A percentile compares a stretch with the other conserved stretches of the same genome.
These are phyloP conservation scores for Lactarius sp. DNA, from an alignment of 768 basidiomycete genomes.

Conservation along the genomic window DNA sequence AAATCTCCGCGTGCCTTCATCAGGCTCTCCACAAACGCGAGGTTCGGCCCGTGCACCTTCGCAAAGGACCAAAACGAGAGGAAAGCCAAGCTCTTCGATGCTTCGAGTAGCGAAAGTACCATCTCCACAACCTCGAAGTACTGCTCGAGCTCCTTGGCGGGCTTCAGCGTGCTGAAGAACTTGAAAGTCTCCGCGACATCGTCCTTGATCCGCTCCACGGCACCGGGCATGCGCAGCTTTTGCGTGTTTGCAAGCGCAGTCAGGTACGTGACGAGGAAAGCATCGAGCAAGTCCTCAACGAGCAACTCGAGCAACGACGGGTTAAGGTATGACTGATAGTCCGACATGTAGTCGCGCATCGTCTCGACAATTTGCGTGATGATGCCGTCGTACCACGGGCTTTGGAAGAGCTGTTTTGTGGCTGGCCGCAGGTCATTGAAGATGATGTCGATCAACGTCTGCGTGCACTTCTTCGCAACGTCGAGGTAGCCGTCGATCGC, in stretches of 20 bases:
- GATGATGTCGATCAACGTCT: constrained; percentile 88
- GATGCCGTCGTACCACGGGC: constrained; percentile 85
- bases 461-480: constrained; percentile 95
- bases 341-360: constrained; percentile 93
- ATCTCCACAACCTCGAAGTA: constrained; percentile 85
- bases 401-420: constrained; percentile 77
- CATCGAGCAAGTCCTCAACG: constrained; percentile 86
- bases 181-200: constrained; percentile 75
- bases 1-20: constrained; percentile 89
- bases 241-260: constrained; percentile 77
- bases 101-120: constrained; percentile 74
- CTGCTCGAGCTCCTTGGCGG: constrained; percentile 70
- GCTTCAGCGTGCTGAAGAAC: constrained; percentile 79
- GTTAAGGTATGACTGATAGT: constrained; percentile 90
- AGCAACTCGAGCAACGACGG: constrained; percentile 86
- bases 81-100: constrained; percentile 85
- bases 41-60: constrained; percentile 87
- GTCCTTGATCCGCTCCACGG: constrained; percentile 74
- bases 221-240: constrained; percentile 83
- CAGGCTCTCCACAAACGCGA: constrained; percentile 84
- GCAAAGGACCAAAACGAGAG: constrained; percentile 93
- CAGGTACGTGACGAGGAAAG: constrained; percentile 87
- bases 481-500: constrained; percentile 98
- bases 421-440: constrained; percentile 92
- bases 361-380: constrained; percentile 90